Evolutionary conservation across 306 rosid species (phyloP).

Genomic region (Cucumis cinereus): DNA sequence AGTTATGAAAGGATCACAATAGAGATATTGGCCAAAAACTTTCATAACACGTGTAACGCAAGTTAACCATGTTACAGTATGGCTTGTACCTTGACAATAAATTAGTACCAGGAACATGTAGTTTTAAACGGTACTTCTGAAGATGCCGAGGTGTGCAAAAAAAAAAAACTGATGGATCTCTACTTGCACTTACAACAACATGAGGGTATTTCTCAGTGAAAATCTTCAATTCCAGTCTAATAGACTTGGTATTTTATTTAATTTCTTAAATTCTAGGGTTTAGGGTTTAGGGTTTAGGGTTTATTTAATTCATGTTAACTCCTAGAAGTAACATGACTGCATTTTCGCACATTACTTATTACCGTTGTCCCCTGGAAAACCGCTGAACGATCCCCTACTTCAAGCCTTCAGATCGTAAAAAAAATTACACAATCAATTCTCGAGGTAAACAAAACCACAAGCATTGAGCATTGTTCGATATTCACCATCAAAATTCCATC

Average conservation of each 20-base stretch:
- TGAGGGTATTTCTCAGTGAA: background rate
- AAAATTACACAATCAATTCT: background rate
- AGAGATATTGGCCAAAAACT: conserved; percentile 1
- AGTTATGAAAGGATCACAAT: background rate
- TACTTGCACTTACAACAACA: background rate
- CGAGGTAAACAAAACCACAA: background rate
- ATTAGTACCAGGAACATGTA: background rate
- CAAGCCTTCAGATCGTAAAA: background rate
- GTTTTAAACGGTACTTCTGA: background rate
- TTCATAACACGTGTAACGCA: background rate
- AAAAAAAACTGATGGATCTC: background rate
- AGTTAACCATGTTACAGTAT: background rate
- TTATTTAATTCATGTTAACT: no score
- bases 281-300: no score
- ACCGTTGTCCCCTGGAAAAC: background rate
- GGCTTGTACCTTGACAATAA: background rate
- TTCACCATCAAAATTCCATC: background rate
- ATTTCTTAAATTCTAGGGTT: background rate
- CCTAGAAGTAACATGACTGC: background rate
- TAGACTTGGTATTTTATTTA: background rate
- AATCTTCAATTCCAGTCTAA: background rate
- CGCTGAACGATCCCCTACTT: background rate
- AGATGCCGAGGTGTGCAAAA: background rate
- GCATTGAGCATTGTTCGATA: background rate
- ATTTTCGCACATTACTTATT: background rate